A percentile compares a stretch with the other conserved stretches of the same genome.
phyloP scores from a whole-genome alignment of 2,329 filamentous ascomycete species.

The Alternaria alternata region DNA sequence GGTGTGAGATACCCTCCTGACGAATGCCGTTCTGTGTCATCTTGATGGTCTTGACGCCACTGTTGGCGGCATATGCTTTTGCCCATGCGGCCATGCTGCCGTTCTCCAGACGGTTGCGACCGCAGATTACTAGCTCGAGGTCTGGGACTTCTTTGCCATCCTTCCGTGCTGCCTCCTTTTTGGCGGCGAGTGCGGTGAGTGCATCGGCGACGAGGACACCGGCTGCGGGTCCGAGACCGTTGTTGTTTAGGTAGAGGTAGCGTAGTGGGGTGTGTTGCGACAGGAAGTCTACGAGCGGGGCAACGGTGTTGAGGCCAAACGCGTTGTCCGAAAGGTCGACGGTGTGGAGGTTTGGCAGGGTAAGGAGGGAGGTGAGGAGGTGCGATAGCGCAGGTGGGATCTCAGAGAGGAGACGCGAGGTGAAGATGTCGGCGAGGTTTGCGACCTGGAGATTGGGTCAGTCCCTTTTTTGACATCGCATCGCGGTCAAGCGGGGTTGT shows the following conservation, averaged over 20 bases:
- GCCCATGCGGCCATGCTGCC: slow-evolving; percentile 97
- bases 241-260: slow-evolving; percentile 97
- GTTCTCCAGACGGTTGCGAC: slow-evolving; percentile 93
- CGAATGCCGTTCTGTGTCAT: slow-evolving; percentile 99
- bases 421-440: slow-evolving; percentile 98
- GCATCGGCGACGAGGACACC: slow-evolving; percentile 90
- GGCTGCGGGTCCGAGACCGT: slow-evolving; percentile 90
- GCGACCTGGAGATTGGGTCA: slow-evolving; percentile 64
- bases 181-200: slow-evolving; percentile 79
- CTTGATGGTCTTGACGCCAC: slow-evolving; percentile 82
- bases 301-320: slow-evolving; percentile 94
- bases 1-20: slow-evolving; percentile 85
- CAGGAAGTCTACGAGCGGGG: slow-evolving; percentile 90
- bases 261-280: slow-evolving; percentile 87
- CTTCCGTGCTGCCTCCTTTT: slow-evolving; percentile 81
- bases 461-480: neutral
- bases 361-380: slow-evolving; percentile 85
- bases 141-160: slow-evolving; percentile 76
- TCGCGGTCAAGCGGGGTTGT: slow-evolving; percentile 1
- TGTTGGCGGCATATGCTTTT: slow-evolving; percentile 81
- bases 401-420: slow-evolving; percentile 88
- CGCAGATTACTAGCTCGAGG: slow-evolving; percentile 96
- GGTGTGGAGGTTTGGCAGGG: slow-evolving; percentile 85
- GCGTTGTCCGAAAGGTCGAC: slow-evolving; percentile 98
- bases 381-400: slow-evolving; percentile 89